These are phyloP conservation scores for Chytriomyces confervae DNA, from an alignment of 192 early-diverging fungal genomes.

Conservation along the genomic window DNA sequence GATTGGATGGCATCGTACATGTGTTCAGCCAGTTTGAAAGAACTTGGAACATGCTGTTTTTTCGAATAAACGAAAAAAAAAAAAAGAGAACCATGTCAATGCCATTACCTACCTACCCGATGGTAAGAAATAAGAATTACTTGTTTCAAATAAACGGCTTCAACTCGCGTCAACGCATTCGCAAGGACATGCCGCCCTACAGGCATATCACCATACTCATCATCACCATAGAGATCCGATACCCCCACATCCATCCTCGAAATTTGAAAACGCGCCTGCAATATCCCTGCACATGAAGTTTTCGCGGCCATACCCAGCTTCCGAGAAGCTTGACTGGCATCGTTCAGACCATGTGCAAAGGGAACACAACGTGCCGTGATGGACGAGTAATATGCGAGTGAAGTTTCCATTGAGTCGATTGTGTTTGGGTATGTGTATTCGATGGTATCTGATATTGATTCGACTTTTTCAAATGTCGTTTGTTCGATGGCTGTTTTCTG, in stretches of 20 bases:
- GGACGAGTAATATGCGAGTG: neutral
- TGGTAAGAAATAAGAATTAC: neutral
- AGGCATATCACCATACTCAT: neutral
- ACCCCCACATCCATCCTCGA: neutral
- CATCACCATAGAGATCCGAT: neutral
- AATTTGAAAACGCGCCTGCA: neutral
- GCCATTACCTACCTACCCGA: neutral
- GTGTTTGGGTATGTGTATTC: conserved; percentile 2
- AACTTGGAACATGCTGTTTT: neutral
- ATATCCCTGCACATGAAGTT: neutral
- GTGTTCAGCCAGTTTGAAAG: neutral
- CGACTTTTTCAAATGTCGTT: neutral
- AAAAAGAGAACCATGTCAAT: too few species aligned
- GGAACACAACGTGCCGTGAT: neutral
- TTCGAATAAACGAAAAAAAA: neutral
- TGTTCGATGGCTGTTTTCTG: neutral
- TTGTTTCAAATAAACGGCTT: neutral
- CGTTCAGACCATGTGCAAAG: neutral
- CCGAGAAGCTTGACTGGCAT: neutral
- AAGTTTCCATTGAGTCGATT: neutral
- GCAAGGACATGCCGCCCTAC: neutral
- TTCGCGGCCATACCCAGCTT: neutral
- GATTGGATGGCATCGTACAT: neutral
- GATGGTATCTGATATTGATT: neutral
- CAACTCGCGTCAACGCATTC: neutral